Conservation (phyloP, 2,329 filamentous ascomycete species). For the Fusarium zealandicum region DNA sequence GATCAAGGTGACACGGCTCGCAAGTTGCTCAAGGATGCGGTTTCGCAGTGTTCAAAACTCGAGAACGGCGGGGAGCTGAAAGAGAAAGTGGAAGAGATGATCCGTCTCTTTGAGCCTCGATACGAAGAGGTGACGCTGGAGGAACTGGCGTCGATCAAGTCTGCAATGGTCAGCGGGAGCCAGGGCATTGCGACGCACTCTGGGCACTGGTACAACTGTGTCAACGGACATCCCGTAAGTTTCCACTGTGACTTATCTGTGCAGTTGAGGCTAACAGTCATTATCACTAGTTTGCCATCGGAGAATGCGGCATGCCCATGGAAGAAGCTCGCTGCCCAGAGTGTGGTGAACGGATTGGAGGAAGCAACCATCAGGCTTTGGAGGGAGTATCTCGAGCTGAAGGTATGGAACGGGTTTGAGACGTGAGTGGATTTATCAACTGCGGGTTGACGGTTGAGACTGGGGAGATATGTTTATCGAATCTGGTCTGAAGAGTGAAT, state of each 20-base stretch:
- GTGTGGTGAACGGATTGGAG: slow-evolving; percentile 54
- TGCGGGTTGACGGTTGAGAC: too few relatives aligned
- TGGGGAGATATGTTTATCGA: too few relatives aligned
- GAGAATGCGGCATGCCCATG: slow-evolving; percentile 73
- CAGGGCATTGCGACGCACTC: slow-evolving; percentile 49
- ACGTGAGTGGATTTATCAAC: too few relatives aligned
- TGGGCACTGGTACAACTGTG: slow-evolving; percentile 46
- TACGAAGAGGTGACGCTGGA: slow-evolving; percentile 52
- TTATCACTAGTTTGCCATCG: slow-evolving; percentile 62
- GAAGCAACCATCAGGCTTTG: background rate
- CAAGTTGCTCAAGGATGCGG: slow-evolving; percentile 4
- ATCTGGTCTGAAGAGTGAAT: too few relatives aligned
- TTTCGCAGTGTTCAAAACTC: background rate
- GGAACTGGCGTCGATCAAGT: slow-evolving; percentile 53
- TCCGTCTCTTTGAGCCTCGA: slow-evolving; percentile 42
- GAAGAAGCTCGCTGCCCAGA: slow-evolving; percentile 67
- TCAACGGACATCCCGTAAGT: slow-evolving; percentile 42
- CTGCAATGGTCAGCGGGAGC: slow-evolving; percentile 55
- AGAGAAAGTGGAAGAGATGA: slow-evolving; percentile 13
- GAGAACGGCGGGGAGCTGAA: background rate
- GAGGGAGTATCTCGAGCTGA: slow-evolving; percentile 2
- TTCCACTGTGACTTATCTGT: background rate
- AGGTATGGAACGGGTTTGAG: slow-evolving; percentile 6
- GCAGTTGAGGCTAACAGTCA: background rate
- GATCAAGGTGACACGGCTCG: background rate